Percentiles rank a stretch among this genome's conserved stretches.
Evolutionary conservation across 352 stramenopile species (phyloP).

Genomic region (Globisporangium viniferum): DNA sequence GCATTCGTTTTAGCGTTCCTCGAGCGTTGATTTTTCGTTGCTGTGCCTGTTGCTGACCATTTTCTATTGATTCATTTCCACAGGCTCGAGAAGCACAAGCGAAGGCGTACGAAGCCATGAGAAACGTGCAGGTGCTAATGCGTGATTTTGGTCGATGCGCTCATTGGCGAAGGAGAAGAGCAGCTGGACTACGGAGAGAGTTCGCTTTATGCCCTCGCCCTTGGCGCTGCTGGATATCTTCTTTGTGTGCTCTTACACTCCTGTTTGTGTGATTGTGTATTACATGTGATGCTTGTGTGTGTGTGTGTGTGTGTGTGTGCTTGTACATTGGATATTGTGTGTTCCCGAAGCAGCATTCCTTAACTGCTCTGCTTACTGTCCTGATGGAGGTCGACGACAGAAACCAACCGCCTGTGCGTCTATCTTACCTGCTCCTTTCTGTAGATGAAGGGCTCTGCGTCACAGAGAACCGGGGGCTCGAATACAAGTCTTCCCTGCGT

Average conservation of each 20-base stretch:
- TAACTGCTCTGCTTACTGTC: not conserved
- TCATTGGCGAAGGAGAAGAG: not conserved
- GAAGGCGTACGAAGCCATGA: constrained; percentile 26
- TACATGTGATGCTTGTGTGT: not conserved
- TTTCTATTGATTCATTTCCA: not conserved
- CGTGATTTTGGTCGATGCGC: not conserved
- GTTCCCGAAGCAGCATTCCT: not conserved
- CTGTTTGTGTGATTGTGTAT: not conserved
- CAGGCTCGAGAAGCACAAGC: constrained; percentile 27
- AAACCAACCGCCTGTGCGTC: not conserved
- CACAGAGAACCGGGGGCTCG: not conserved
- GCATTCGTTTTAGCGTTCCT: not conserved
- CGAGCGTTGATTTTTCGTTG: not conserved
- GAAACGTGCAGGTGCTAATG: constrained; percentile 21
- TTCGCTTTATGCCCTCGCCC: not conserved
- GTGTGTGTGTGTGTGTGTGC: not conserved
- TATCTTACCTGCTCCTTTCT: not conserved
- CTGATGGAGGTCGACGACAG: not conserved
- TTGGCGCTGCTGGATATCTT: constrained; percentile 7
- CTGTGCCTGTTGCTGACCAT: not conserved
- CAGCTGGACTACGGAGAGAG: not conserved
- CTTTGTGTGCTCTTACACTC: constrained; percentile 1
- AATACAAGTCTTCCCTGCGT: constrained; percentile 8
- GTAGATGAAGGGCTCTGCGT: not conserved
- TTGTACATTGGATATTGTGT: not conserved